Evolutionary conservation across 805 yeast species (phyloP).

Genomic region (Schizosaccharomyces lindneri): DNA sequence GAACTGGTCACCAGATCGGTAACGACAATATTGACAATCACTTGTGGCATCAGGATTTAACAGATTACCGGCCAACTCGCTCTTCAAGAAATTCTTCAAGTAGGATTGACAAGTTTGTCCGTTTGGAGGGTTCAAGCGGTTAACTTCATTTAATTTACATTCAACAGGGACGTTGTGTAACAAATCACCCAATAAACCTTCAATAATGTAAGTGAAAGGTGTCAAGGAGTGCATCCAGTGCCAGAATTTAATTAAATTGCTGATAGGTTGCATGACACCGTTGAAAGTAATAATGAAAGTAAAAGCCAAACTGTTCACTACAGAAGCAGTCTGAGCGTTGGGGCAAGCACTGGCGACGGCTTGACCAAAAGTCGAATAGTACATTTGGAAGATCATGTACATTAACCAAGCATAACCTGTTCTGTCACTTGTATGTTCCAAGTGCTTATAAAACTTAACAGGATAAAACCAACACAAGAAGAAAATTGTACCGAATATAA

Average conservation of each 20-base stretch:
- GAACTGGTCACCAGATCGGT: constrained; percentile 17
- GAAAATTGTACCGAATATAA: constrained; percentile 24
- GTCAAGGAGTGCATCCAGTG: constrained; percentile 55
- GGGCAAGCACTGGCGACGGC: constrained; percentile 34
- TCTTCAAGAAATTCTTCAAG: constrained; percentile 19
- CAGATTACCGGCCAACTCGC: constrained; percentile 30
- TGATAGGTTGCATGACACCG: constrained; percentile 38
- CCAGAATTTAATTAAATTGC: constrained; percentile 59
- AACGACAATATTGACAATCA: constrained; percentile 20
- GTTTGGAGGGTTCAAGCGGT: constrained; percentile 25
- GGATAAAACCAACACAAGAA: constrained; percentile 31
- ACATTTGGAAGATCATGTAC: constrained; percentile 26
- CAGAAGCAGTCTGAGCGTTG: constrained; percentile 41
- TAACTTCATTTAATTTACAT: constrained; percentile 26
- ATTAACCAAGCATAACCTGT: constrained; percentile 23
- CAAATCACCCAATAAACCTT: constrained; percentile 24
- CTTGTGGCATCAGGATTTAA: constrained; percentile 23
- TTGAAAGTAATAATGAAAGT: constrained; percentile 38
- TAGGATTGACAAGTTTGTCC: constrained; percentile 44
- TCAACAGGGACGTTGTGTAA: constrained; percentile 27
- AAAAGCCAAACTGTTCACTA: constrained; percentile 29
- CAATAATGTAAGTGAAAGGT: constrained; percentile 45
- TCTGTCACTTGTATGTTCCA: constrained; percentile 22
- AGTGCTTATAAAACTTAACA: constrained; percentile 19
- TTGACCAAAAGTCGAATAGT: constrained; percentile 27